Conservation (phyloP, 306 rosid genomes). For the Rubus parviflorus region DNA sequence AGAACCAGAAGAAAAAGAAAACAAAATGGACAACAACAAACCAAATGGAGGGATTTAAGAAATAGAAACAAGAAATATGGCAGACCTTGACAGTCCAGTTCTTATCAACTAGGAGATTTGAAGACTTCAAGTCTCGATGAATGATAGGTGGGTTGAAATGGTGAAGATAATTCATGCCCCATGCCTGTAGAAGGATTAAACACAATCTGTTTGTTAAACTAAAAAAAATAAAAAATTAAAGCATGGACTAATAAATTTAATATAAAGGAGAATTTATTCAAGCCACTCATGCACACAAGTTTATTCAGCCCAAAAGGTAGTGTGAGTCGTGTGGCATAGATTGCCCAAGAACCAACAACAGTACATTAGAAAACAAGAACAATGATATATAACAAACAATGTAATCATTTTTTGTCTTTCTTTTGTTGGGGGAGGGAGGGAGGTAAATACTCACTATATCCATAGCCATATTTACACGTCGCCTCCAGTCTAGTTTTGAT, state of each 20-base stretch:
- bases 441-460: constrained; percentile 76
- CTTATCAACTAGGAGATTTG: constrained; percentile 89
- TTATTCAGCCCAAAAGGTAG: not conserved
- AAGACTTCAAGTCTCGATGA: constrained; percentile 92
- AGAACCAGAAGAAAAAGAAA: not conserved
- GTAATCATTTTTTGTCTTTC: not conserved
- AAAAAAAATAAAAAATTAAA: not conserved
- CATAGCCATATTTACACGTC: constrained; percentile 88
- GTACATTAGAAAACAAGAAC: not conserved
- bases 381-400: not conserved
- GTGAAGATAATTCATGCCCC: constrained; percentile 96
- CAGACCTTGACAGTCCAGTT: constrained; percentile 97
- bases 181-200: constrained; percentile 53
- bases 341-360: not conserved
- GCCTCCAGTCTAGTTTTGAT: constrained; percentile 87
- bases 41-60: constrained; percentile 6
- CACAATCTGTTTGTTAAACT: not conserved
- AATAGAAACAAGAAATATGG: constrained; percentile 14
- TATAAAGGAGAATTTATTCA: not conserved
- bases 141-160: constrained; percentile 86
- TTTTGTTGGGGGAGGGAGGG: not conserved
- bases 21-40: constrained; percentile 11
- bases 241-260: not conserved
- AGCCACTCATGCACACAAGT: not conserved
- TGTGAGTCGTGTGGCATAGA: not conserved